Percentiles rank a stretch among this genome's conserved stretches.
Conservation (phyloP, 345 rosid genomes). For the Streptanthus diversifolius region DNA sequence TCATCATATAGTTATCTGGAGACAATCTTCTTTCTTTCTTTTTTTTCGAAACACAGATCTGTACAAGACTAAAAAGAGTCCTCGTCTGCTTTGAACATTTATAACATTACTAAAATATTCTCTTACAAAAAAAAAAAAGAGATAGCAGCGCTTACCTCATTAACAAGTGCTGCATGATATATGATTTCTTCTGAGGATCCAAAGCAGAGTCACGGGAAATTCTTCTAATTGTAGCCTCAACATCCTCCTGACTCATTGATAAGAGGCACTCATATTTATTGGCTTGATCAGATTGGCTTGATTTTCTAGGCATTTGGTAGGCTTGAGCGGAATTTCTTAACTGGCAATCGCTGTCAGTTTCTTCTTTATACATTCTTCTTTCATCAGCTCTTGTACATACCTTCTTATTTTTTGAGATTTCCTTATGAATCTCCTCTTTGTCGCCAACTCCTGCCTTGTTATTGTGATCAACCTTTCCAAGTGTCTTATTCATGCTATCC, state of each 20-base stretch:
- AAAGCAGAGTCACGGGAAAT: conserved; percentile 63
- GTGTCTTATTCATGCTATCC: conserved; percentile 6
- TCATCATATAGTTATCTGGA: no score
- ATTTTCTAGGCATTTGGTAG: conserved; percentile 10
- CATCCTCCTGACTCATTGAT: conserved; percentile 55
- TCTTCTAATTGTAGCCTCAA: conserved; percentile 62
- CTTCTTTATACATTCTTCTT: conserved; percentile 30
- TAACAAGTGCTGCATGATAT: conserved; percentile 60
- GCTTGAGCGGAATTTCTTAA: conserved; percentile 27
- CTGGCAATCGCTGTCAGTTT: neutral
- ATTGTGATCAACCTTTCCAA: conserved; percentile 14
- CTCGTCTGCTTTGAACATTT: neutral
- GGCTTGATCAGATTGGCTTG: conserved; percentile 6
- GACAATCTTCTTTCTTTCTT: no score
- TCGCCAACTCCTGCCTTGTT: conserved; percentile 16
- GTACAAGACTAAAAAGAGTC: neutral
- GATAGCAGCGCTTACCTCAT: conserved; percentile 50
- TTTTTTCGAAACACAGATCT: no score
- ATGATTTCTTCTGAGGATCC: conserved; percentile 58
- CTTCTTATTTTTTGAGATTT: conserved; percentile 32
- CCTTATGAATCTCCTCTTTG: conserved; percentile 18
- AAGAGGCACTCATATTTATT: conserved; percentile 33
- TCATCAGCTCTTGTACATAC: conserved; percentile 19
- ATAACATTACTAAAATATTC: neutral
- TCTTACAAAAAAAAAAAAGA: neutral